Evolutionary conservation across 176 grass and related monocot genomes (phyloP).

Genomic region (Sorghum bicolor): DNA sequence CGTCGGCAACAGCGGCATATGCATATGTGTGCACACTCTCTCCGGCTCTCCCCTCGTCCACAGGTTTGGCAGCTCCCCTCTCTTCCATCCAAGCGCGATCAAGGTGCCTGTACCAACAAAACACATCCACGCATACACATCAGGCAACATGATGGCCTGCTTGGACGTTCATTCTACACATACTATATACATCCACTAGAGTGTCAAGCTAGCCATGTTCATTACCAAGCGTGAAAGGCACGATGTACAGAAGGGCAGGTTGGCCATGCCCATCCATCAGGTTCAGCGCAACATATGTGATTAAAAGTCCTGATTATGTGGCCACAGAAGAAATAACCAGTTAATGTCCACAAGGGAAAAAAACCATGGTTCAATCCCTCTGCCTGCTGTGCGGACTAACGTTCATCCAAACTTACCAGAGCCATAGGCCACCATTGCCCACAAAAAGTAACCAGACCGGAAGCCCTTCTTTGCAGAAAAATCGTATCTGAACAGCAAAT

Average conservation of each 20-base stretch:
- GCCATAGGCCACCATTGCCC: slow-evolving; percentile 88
- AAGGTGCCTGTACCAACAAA: slow-evolving; percentile 51
- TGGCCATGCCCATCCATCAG: slow-evolving; percentile 97
- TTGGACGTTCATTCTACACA: not conserved
- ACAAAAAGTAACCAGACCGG: slow-evolving; percentile 84
- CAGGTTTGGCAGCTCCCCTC: slow-evolving; percentile 74
- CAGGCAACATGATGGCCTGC: not conserved
- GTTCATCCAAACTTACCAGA: slow-evolving; percentile 56
- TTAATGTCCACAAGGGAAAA: not conserved
- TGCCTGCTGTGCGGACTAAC: not conserved
- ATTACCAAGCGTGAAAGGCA: slow-evolving; percentile 93
- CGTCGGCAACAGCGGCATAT: slow-evolving; percentile 25
- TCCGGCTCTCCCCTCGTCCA: slow-evolving; percentile 67
- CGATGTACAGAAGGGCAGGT: slow-evolving; percentile 92
- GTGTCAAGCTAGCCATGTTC: not conserved
- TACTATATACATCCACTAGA: not conserved
- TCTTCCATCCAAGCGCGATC: slow-evolving; percentile 64
- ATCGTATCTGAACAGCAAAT: slow-evolving; percentile 64
- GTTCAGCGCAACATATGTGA: slow-evolving; percentile 92
- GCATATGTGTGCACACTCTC: slow-evolving; percentile 63
- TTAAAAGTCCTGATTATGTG: slow-evolving; percentile 62
- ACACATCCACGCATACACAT: not conserved
- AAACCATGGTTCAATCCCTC: not conserved
- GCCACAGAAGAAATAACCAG: not conserved
- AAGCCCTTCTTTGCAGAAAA: slow-evolving; percentile 82